Evolutionary conservation across 1,139 yeast species (phyloP), one percentile per base, ranked within the genome.

Genomic region (Meyerozyma elateridarum): DNA sequence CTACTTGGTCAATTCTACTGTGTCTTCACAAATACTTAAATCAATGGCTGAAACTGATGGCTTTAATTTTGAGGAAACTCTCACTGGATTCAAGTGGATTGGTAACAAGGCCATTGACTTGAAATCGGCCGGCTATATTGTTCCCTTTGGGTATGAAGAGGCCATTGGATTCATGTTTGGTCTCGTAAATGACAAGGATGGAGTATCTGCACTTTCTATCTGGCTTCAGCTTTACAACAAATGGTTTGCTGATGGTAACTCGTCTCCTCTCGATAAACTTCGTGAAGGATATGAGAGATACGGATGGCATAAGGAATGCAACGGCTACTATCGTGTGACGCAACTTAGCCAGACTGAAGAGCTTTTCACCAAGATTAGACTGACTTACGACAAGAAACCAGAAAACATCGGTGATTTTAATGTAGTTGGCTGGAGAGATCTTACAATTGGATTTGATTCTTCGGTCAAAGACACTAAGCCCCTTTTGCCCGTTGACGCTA

Each of bases 61-160:
- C 0, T 80, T 83, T 51, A 64, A 74, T 29, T 84, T 70, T 56
- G 71, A 64, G 29, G 97, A 91, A 40, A 89, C 97, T 0, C 64
- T 91, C 34, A 91, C 97, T 1, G 97, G 98, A 1, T 91, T 91
- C 64, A 91, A 91, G 58, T 91, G 98, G 98, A 83, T 91, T 31
- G 98, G 97, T 3, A 91, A 91, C 53, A 73, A 78, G 41, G 94
- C 96, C 1, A 76, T 82, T 22, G 85, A 80, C 16, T 62, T 85
- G 36, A 87, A 82, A 41, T 44, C 52, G 0, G 56, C 73, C 25
- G 95, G 95, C 0, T 77, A 52, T 46, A 45, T 35, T 5, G 95
- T 89, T 2, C 95, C 96, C 0, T 87, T 88, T 63, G 96, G 85
- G 0, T 91, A 74, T 51, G 98, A 91, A 54, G 98, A 91, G 51